These are phyloP conservation scores for Phytophthora megakarya DNA, from an alignment of 352 stramenopile species.

Conservation along the genomic window DNA sequence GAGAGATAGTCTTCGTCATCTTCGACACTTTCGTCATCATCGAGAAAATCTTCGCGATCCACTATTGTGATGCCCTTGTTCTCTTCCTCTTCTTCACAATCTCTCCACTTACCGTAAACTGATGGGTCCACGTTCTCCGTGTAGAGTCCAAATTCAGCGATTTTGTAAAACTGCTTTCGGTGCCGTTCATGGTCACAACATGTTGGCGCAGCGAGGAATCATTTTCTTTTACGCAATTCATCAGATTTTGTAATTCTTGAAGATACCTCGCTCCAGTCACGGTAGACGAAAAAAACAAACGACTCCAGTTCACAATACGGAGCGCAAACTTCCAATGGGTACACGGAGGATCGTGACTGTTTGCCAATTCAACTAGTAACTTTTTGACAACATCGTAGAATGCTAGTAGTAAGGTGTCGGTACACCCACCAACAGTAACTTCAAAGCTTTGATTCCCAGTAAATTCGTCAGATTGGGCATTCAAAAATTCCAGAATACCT, in stretches of 20 bases:
- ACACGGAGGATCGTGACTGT: slow-evolving; percentile 3
- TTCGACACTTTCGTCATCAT: not conserved
- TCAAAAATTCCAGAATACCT: slow-evolving; percentile 37
- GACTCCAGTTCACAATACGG: slow-evolving; percentile 22
- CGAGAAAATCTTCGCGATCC: slow-evolving; percentile 4
- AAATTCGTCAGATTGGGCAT: slow-evolving; percentile 28
- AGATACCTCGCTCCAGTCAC: slow-evolving; percentile 19
- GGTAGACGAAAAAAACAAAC: slow-evolving; percentile 9
- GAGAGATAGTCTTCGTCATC: slow-evolving; percentile 1
- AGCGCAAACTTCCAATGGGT: slow-evolving; percentile 13
- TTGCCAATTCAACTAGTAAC: slow-evolving; percentile 2
- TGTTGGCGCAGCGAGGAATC: slow-evolving; percentile 20
- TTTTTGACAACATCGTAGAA: slow-evolving; percentile 38
- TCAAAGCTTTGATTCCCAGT: slow-evolving; percentile 35
- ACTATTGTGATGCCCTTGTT: slow-evolving; percentile 8
- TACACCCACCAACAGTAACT: slow-evolving; percentile 34
- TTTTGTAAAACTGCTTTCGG: slow-evolving; percentile 12
- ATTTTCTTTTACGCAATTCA: slow-evolving; percentile 15
- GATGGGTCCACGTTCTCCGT: not conserved
- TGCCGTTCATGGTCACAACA: slow-evolving; percentile 11
- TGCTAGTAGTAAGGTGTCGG: slow-evolving; percentile 7
- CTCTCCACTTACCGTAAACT: slow-evolving; percentile 18
- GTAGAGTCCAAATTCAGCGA: slow-evolving; percentile 27
- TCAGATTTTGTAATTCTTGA: slow-evolving; percentile 6
- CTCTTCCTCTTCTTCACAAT: slow-evolving; percentile 11